Evolutionary conservation across 2,329 filamentous ascomycete genomes (phyloP).

Genomic region (Plenodomus lindquistii): DNA sequence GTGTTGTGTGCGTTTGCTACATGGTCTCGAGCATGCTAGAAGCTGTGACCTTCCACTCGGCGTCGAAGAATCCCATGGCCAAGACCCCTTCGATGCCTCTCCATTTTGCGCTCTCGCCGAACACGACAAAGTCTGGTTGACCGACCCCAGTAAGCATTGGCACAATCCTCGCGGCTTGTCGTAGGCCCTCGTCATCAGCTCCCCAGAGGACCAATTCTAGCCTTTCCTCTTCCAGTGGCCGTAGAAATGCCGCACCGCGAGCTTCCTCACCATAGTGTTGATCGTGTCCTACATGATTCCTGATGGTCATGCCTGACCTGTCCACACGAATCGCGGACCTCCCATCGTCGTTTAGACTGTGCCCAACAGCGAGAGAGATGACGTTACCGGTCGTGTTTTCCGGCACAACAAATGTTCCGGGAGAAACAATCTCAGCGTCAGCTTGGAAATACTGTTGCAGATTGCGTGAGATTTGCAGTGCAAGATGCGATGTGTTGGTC

Average conservation of each 20-base stretch:
- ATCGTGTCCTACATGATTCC: slow-evolving; percentile 21
- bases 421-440: slow-evolving; percentile 49
- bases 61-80: slow-evolving; percentile 61
- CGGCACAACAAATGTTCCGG: background rate
- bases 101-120: slow-evolving; percentile 53
- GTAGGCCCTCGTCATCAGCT: slow-evolving; percentile 50
- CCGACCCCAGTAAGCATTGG: slow-evolving; percentile 61
- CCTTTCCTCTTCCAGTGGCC: slow-evolving; percentile 52
- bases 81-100: slow-evolving; percentile 56
- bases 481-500: slow-evolving; percentile 41
- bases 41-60: slow-evolving; percentile 55
- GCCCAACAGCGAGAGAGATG: slow-evolving; percentile 46
- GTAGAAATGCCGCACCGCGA: slow-evolving; percentile 57
- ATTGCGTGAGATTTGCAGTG: slow-evolving; percentile 61
- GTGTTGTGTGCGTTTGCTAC: background rate
- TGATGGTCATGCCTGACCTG: slow-evolving; percentile 20
- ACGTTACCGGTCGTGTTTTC: slow-evolving; percentile 48
- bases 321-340: slow-evolving; percentile 39
- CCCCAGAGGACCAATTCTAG: slow-evolving; percentile 63
- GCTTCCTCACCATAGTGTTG: slow-evolving; percentile 36
- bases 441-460: slow-evolving; percentile 62
- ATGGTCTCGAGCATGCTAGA: slow-evolving; percentile 47
- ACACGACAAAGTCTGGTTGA: slow-evolving; percentile 61
- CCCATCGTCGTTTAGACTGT: slow-evolving; percentile 20
- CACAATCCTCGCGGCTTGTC: slow-evolving; percentile 56